phyloP scores from a whole-genome alignment of 768 basidiomycete species.

The Boletus vermiculosoides region DNA sequence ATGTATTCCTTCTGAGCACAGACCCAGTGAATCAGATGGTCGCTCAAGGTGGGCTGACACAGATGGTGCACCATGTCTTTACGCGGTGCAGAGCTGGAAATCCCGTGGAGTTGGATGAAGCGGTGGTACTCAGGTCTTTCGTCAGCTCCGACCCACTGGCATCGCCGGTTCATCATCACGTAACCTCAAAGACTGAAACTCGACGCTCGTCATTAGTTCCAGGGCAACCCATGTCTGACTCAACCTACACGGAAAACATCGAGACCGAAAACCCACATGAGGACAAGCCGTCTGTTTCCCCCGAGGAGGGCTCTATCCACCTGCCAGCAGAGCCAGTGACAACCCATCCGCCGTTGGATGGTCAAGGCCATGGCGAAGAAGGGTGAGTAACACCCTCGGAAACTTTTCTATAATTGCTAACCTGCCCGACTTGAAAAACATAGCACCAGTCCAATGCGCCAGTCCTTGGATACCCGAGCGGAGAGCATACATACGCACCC shows the following conservation, averaged over 20 bases:
- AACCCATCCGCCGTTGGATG: conserved; percentile 1
- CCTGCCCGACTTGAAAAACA: background rate
- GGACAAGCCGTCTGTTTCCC: background rate
- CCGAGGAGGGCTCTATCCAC: conserved; percentile 1
- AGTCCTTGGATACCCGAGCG: conserved; percentile 15
- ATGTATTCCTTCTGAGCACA: conserved; percentile 88
- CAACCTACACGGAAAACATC: background rate
- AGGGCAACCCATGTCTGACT: background rate
- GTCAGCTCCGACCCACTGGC: conserved; percentile 22
- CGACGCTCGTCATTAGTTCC: conserved; percentile 13
- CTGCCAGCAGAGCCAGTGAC: background rate
- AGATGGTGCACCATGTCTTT: conserved; percentile 98
- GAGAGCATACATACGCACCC: conserved; percentile 28
- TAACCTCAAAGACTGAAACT: conserved; percentile 6
- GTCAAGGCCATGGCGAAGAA: conserved; percentile 12
- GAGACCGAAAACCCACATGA: conserved; percentile 4
- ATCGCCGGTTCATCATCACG: conserved; percentile 8
- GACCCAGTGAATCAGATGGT: conserved; percentile 96
- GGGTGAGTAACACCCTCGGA: conserved; percentile 19
- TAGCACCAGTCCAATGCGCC: conserved; percentile 29
- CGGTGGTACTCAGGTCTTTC: conserved; percentile 18
- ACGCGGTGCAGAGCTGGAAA: conserved; percentile 60
- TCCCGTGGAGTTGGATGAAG: conserved; percentile 16
- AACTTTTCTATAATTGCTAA: conserved; percentile 2
- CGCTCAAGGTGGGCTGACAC: conserved; percentile 94